These are phyloP conservation scores for Fraxinus dipetala DNA, from an alignment of 305 asterid genomes.

Conservation along the genomic window DNA sequence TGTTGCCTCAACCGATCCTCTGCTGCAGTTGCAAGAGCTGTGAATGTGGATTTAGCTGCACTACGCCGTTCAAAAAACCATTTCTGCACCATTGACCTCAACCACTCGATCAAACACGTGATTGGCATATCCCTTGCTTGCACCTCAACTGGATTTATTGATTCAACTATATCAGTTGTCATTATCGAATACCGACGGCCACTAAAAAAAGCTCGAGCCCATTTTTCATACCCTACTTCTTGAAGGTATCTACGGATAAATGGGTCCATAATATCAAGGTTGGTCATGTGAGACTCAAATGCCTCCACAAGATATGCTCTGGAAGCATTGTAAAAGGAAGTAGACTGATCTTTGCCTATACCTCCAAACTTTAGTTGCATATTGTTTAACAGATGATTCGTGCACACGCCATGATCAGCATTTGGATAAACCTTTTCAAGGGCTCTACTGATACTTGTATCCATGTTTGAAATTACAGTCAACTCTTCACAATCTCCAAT, in stretches of 20 bases:
- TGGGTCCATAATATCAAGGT: background rate
- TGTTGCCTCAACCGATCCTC: background rate
- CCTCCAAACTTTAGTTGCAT: constrained; percentile 1
- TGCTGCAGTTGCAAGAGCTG: constrained; percentile 2
- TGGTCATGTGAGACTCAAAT: constrained; percentile 10
- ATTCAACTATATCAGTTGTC: background rate
- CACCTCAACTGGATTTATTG: constrained; percentile 7
- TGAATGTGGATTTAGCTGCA: constrained; percentile 2
- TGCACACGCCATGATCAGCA: background rate
- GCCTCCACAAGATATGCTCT: background rate
- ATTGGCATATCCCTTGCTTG: constrained; percentile 11
- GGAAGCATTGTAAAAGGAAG: constrained; percentile 2
- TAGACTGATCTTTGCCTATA: background rate
- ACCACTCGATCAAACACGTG: constrained; percentile 7
- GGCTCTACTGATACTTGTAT: background rate
- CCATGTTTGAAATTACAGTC: constrained; percentile 7
- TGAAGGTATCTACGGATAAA: constrained; percentile 7
- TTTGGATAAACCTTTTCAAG: constrained; percentile 3
- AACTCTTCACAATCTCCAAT: constrained; percentile 1
- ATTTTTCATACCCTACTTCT: constrained; percentile 10
- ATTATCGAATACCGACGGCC: background rate
- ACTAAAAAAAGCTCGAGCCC: constrained; percentile 2
- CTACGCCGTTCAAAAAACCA: constrained; percentile 6
- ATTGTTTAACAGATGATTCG: background rate
- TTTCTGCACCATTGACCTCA: constrained; percentile 10